Evolutionary conservation across 1,284 basidiomycete genomes (phyloP).

Genomic region (Phellopilus nigrolimitatus): DNA sequence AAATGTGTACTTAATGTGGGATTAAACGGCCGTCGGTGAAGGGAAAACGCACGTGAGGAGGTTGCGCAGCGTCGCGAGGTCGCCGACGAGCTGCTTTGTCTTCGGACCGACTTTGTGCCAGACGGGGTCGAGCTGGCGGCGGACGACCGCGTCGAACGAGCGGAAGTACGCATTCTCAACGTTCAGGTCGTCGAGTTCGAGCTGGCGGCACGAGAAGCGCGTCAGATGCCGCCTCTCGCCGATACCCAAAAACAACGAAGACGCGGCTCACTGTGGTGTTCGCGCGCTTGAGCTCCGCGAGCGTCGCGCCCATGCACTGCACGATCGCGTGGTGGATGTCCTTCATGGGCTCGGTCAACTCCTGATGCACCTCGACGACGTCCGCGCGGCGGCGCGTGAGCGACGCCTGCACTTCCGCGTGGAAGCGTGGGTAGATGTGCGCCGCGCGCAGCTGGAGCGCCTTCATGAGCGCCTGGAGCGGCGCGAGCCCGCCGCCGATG

Average conservation of each 20-base stretch:
- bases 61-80: conserved; percentile 81
- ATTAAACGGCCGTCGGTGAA: background rate
- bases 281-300: conserved; percentile 87
- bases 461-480: conserved; percentile 88
- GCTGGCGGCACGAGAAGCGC: conserved; percentile 47
- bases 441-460: conserved; percentile 87
- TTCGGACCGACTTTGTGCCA: conserved; percentile 95
- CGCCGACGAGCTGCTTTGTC: conserved; percentile 88
- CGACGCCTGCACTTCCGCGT: conserved; percentile 77
- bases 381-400: conserved; percentile 83
- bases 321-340: conserved; percentile 92
- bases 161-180: conserved; percentile 94
- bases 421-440: conserved; percentile 92
- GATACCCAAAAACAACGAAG: background rate
- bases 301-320: conserved; percentile 90
- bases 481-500: conserved; percentile 88
- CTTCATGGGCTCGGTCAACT: conserved; percentile 81
- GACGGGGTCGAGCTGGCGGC: conserved; percentile 85
- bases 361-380: conserved; percentile 89
- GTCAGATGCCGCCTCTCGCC: background rate
- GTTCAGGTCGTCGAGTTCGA: conserved; percentile 91
- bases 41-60: conserved; percentile 64
- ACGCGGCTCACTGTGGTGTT: conserved; percentile 64
- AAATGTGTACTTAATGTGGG: background rate
- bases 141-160: conserved; percentile 88